phyloP scores from a whole-genome alignment of 2,329 filamentous ascomycete species.

The Tolypocladium tundrense region DNA sequence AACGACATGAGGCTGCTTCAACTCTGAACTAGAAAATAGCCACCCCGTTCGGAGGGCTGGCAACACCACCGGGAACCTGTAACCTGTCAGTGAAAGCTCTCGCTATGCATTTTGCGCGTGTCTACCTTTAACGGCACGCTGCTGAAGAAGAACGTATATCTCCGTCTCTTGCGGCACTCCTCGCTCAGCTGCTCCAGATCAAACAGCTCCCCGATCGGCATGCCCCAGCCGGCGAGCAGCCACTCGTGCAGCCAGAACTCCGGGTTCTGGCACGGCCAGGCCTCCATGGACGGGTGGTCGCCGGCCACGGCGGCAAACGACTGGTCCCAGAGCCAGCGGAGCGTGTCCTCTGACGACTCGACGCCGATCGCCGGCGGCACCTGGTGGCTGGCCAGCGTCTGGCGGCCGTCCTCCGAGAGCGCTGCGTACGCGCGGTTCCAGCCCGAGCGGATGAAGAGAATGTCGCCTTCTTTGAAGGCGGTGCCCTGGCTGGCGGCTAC shows the following conservation, averaged over 20 bases:
- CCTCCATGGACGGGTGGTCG: conserved; percentile 43
- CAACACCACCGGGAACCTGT: conserved; percentile 24
- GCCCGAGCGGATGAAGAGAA: conserved; percentile 45
- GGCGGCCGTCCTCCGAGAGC: conserved; percentile 24
- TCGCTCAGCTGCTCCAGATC: conserved; percentile 28
- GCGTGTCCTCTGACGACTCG: conserved; percentile 33
- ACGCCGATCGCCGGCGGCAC: conserved; percentile 28
- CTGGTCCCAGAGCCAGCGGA: conserved; percentile 49
- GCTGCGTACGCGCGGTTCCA: conserved; percentile 34
- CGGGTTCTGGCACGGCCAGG: conserved; percentile 27
- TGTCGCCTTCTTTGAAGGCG: conserved; percentile 37
- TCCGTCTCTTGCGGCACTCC: conserved; percentile 18
- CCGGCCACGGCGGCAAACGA: conserved; percentile 44
- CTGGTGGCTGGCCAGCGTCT: conserved; percentile 18
- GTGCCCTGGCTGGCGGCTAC: conserved; percentile 33
- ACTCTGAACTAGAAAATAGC: conserved; percentile 21
- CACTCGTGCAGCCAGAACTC: conserved; percentile 30
- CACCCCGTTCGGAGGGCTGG: conserved; percentile 26
- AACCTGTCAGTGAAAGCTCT: background rate
- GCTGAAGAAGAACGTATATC: conserved; percentile 31
- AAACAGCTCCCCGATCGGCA: conserved; percentile 40
- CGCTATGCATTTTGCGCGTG: background rate
- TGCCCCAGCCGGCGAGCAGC: conserved; percentile 38
- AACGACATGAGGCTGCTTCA: background rate
- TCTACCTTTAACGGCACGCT: conserved; percentile 23